phyloP scores from a whole-genome alignment of 352 stramenopile species.

The Pythium monospermum region DNA sequence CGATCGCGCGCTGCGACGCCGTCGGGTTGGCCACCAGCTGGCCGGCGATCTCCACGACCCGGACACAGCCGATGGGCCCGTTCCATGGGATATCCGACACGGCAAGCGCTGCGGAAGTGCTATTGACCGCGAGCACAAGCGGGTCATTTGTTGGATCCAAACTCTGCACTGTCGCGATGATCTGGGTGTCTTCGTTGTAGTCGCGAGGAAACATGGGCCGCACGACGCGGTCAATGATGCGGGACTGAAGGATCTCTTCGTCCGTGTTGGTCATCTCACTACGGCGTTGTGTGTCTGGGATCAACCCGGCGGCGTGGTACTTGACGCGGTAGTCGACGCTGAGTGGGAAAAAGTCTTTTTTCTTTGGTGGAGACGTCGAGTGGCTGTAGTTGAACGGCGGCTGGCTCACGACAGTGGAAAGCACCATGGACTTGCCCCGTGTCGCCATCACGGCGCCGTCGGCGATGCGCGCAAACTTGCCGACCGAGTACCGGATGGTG shows the following conservation, averaged over 20 bases:
- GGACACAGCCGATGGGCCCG: constrained; percentile 86
- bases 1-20: constrained; percentile 53
- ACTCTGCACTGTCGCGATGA: constrained; percentile 89
- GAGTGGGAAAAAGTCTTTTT: constrained; percentile 84
- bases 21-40: constrained; percentile 93
- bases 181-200: constrained; percentile 94
- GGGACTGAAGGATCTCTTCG: constrained; percentile 95
- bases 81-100: constrained; percentile 88
- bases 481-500: constrained; percentile 50
- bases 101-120: constrained; percentile 77
- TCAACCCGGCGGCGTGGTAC: constrained; percentile 78
- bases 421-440: constrained; percentile 80
- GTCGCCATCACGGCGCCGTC: constrained; percentile 82
- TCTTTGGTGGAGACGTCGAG: too few species aligned
- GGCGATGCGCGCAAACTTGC: constrained; percentile 80
- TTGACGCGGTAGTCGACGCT: constrained; percentile 94
- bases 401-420: constrained; percentile 79
- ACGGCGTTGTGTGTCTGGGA: constrained; percentile 83
- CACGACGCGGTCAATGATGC: constrained; percentile 95
- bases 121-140: constrained; percentile 87
- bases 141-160: constrained; percentile 82
- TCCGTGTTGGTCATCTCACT: constrained; percentile 90
- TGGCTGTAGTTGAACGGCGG: constrained; percentile 24
- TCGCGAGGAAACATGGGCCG: constrained; percentile 93
- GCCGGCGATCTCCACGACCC: constrained; percentile 78